Evolutionary conservation across 2,329 filamentous ascomycete species (phyloP), one percentile per base, ranked within the genome.

Genomic region (Alternaria infectoria): DNA sequence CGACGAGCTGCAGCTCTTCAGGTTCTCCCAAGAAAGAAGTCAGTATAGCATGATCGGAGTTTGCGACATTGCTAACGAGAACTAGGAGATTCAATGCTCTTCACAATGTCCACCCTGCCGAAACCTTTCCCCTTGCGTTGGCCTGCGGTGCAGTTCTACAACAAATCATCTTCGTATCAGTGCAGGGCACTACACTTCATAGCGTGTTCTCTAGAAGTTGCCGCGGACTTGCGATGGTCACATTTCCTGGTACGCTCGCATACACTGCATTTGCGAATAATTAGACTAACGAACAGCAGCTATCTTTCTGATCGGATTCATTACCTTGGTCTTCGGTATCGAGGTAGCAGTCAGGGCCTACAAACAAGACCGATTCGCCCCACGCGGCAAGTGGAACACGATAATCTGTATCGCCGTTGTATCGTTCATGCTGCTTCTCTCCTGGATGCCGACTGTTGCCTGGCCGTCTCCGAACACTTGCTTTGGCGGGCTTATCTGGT

Each of bases 401-500:
- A 79, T 83, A 3, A 84, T 88, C 28, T 91, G 89, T 74, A 77
- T 89, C 28, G 81, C 76, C 19, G 73, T 84, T 12, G 77, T 90
- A 25, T 77, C 83, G 17, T 74, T 87, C 49, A 80, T 88, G 61
- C 73, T 86, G 19, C 74, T 91, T 32, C 77, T 80, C 40, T 88
- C 86, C 19, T 90, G 89, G 78, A 79, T 89, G 40, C 85, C 89
- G 25, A 87, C 88, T 15, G 81, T 86, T 59, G 82, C 87, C 54
- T 80, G 85, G 65, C 83, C 81, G 5, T 85, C 89, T 46, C 83
- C 84, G 6, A 85, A 89, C 66, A 83, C 85, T 56, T 92, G 90
- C 79, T 89, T 91, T 69, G 88, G 88, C 23, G 89, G 88, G 6
- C 82, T 92, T 8, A 87, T 91, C 68, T 91, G 88, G 87, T 90